A percentile compares a stretch with the other conserved stretches of the same genome.
Conservation (phyloP, 2,329 filamentous ascomycete species). For the Alternaria solani region DNA sequence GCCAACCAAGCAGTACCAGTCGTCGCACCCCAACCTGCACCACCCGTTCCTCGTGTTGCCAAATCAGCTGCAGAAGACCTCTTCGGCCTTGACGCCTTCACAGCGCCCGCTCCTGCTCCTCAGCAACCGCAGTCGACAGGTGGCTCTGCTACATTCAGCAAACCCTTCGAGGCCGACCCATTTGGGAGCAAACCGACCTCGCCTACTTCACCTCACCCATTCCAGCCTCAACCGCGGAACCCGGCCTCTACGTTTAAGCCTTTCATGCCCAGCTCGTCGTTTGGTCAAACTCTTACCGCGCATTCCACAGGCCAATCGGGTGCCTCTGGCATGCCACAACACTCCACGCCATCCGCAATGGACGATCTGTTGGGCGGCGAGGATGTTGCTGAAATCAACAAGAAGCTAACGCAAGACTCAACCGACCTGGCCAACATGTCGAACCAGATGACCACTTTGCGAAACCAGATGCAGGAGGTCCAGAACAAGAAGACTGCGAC, state of each 20-base stretch:
- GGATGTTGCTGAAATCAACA: conserved; percentile 85
- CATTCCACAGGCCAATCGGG: conserved; percentile 75
- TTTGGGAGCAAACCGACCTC: conserved; percentile 64
- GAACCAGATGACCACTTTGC: conserved; percentile 89
- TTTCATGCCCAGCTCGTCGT: conserved; percentile 90
- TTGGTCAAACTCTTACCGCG: conserved; percentile 81
- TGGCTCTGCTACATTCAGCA: conserved; percentile 63
- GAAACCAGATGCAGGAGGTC: conserved; percentile 93
- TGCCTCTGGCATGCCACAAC: conserved; percentile 53
- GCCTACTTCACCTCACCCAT: conserved; percentile 62
- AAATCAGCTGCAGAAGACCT: conserved; percentile 92
- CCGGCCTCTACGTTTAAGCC: conserved; percentile 75
- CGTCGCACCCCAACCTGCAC: conserved; percentile 57
- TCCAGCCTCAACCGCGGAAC: conserved; percentile 55
- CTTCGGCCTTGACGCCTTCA: conserved; percentile 84
- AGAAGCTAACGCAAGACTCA: conserved; percentile 86
- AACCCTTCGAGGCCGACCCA: conserved; percentile 65
- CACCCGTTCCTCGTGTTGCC: conserved; percentile 42
- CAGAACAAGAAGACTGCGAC: conserved; percentile 80
- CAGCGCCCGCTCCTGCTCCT: conserved; percentile 58
- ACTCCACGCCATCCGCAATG: conserved; percentile 59
- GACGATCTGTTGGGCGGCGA: conserved; percentile 88
- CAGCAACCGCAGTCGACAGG: conserved; percentile 75
- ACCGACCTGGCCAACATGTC: conserved; percentile 94
- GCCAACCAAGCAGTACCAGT: conserved; percentile 59